Conservation (phyloP, 2,329 filamentous ascomycete species). For the Neurospora crassa region DNA sequence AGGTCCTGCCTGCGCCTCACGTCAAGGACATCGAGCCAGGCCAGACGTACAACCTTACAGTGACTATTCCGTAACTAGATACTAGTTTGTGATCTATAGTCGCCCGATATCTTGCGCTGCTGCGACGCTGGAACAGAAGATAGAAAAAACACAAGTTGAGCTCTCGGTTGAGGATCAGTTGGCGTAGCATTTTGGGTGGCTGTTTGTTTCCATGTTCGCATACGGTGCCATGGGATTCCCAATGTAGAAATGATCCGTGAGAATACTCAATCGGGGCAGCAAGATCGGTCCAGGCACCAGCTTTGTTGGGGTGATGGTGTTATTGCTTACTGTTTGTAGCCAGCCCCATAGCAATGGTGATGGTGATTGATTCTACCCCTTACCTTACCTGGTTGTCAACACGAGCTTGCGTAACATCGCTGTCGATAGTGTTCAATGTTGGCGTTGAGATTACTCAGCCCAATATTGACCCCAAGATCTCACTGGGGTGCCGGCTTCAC, state of each 20-base stretch:
- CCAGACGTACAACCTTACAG: slow-evolving; percentile 33
- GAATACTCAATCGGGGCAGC: background rate
- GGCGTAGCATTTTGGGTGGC: background rate
- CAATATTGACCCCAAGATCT: background rate
- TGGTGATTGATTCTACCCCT: background rate
- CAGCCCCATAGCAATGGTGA: background rate
- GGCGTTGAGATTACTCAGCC: background rate
- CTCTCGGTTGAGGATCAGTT: background rate
- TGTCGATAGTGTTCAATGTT: background rate
- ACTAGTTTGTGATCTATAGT: background rate
- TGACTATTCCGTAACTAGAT: slow-evolving; percentile 19
- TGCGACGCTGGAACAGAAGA: background rate
- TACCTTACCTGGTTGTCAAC: background rate
- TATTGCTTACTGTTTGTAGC: background rate
- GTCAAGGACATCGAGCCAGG: slow-evolving; percentile 34
- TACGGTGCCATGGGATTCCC: background rate
- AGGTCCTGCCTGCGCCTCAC: slow-evolving; percentile 28
- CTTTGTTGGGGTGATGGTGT: background rate
- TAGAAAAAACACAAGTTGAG: background rate
- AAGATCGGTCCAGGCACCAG: background rate
- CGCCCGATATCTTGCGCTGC: background rate
- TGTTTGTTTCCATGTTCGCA: background rate
- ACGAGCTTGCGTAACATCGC: background rate
- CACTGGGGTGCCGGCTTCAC: background rate
- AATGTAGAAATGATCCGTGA: background rate